Conservation (phyloP, 495 filamentous ascomycete species). For the Aspergillus saccharolyticus region DNA sequence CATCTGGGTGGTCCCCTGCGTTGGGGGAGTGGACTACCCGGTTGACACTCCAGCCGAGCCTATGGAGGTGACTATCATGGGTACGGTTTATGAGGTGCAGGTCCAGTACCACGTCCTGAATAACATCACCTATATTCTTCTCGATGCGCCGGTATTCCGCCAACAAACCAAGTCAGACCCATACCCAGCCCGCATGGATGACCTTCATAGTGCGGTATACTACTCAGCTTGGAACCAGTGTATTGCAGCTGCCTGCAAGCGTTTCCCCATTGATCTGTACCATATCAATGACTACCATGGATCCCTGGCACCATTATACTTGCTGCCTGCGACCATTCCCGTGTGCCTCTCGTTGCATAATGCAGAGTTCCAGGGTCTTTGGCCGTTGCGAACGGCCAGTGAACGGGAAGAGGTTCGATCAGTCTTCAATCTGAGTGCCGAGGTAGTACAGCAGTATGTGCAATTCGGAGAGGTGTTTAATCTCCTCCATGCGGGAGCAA, state of each 20-base stretch:
- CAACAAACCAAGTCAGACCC: slow-evolving; percentile 61
- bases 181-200: slow-evolving; percentile 69
- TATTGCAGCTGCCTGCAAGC: slow-evolving; percentile 56
- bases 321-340: slow-evolving; percentile 54
- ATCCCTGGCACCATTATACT: slow-evolving; percentile 64
- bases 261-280: slow-evolving; percentile 63
- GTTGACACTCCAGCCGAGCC: slow-evolving; percentile 53
- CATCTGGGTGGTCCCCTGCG: slow-evolving; percentile 68
- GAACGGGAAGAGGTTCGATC: slow-evolving; percentile 64
- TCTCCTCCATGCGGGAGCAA: slow-evolving; percentile 66
- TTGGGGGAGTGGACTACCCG: slow-evolving; percentile 63
- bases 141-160: slow-evolving; percentile 66
- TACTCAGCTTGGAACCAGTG: slow-evolving; percentile 72
- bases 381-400: slow-evolving; percentile 64
- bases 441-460: slow-evolving; percentile 37
- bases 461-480: slow-evolving; percentile 67
- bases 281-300: slow-evolving; percentile 81
- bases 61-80: slow-evolving; percentile 60
- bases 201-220: slow-evolving; percentile 63
- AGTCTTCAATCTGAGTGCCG: slow-evolving; percentile 57
- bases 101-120: slow-evolving; percentile 60
- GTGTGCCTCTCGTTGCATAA: slow-evolving; percentile 55
- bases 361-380: slow-evolving; percentile 69
- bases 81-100: slow-evolving; percentile 56
- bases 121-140: slow-evolving; percentile 67